Evolutionary conservation across 176 grass and related monocot genomes (phyloP).

Genomic region (Oryza australiensis): DNA sequence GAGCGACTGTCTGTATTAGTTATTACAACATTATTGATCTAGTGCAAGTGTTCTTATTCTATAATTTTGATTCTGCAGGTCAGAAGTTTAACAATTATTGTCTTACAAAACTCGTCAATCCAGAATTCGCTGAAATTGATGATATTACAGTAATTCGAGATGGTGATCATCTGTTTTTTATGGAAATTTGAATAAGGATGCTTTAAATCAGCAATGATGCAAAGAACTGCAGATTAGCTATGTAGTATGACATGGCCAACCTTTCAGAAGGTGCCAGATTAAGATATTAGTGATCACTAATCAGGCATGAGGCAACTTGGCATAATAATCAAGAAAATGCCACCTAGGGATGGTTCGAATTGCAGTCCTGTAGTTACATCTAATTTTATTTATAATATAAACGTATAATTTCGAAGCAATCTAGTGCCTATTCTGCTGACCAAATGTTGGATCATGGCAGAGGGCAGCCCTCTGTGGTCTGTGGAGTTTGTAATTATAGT

Average conservation of each 20-base stretch:
- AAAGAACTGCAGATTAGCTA: not conserved
- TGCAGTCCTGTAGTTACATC: not conserved
- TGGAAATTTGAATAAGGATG: slow-evolving; percentile 38
- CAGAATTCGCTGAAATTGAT: slow-evolving; percentile 81
- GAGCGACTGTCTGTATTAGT: not conserved
- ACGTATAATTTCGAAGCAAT: not conserved
- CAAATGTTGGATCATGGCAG: slow-evolving; percentile 30
- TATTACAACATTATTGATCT: not conserved
- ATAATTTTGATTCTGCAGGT: slow-evolving; percentile 42
- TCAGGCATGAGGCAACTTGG: not conserved
- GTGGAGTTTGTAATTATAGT: slow-evolving; percentile 33
- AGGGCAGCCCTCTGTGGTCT: slow-evolving; percentile 48
- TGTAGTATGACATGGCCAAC: not conserved
- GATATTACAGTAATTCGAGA: slow-evolving; percentile 78
- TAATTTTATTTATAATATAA: slow-evolving; percentile 8
- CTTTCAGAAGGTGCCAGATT: not conserved
- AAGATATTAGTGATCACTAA: not conserved
- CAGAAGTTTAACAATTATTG: slow-evolving; percentile 57
- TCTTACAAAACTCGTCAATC: slow-evolving; percentile 59
- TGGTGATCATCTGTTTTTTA: slow-evolving; percentile 77
- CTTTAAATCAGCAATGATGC: not conserved
- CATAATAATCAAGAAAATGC: slow-evolving; percentile 6
- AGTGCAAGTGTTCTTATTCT: slow-evolving; percentile 20
- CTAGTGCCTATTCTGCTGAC: not conserved
- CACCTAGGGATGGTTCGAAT: not conserved